Percentiles rank a stretch among this genome's conserved stretches.
Evolutionary conservation across 306 rosid genomes (phyloP).

Genomic region (Quercus berberidifolia): DNA sequence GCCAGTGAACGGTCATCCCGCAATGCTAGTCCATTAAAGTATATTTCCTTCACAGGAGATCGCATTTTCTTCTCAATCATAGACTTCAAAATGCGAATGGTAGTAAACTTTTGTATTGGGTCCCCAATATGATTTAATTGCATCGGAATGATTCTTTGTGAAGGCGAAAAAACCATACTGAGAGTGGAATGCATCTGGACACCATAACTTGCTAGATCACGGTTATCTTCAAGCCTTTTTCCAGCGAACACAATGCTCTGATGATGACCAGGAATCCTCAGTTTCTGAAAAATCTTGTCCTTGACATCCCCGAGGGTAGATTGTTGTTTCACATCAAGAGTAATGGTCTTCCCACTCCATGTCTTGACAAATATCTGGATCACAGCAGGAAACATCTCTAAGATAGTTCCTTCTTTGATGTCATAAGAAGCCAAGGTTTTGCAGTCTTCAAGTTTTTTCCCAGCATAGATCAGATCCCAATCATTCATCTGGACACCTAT

Average conservation of each 20-base stretch:
- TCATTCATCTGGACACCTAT: neutral
- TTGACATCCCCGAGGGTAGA: neutral
- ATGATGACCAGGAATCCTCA: neutral
- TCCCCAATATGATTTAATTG: too few relatives aligned
- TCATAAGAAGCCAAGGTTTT: constrained; percentile 31
- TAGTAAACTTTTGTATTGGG: neutral
- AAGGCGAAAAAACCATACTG: constrained; percentile 10
- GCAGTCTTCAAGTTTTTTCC: constrained; percentile 15
- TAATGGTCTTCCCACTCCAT: constrained; percentile 6
- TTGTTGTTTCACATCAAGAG: neutral
- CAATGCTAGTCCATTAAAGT: too few relatives aligned
- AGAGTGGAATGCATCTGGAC: constrained; percentile 31
- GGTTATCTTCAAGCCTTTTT: neutral
- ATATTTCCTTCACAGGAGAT: too few relatives aligned
- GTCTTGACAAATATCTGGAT: constrained; percentile 25
- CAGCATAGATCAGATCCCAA: neutral
- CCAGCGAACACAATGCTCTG: neutral
- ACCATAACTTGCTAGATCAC: neutral
- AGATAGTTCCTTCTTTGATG: constrained; percentile 1
- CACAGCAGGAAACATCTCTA: constrained; percentile 1
- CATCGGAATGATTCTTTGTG: neutral
- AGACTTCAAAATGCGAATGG: neutral
- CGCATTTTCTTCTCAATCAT: too few relatives aligned
- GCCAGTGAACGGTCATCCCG: too few relatives aligned
- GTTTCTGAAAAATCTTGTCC: neutral